Evolutionary conservation across 1,284 basidiomycete species (phyloP), one percentile per base, ranked within the genome.

Genomic region (Ganoderma lingzhi): DNA sequence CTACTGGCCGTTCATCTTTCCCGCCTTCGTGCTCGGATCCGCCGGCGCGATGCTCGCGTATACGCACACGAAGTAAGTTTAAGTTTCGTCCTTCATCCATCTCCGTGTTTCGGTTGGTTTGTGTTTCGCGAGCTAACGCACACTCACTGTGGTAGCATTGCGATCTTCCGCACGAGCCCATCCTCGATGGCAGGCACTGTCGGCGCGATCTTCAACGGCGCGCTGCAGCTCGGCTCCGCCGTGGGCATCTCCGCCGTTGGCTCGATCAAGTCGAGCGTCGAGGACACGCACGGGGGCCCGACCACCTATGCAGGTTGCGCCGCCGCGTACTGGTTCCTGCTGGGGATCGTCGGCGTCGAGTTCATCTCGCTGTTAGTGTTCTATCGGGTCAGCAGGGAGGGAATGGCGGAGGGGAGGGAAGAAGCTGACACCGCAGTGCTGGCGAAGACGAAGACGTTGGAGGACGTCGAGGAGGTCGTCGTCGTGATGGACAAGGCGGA

Each of bases 131-230:
- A 66, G 23, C 67, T 66, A 39, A 62, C 30, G 51, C 4, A 8
- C 35, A 45, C 48, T 28, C 23, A 0, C 5, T 17, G 8, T 55
- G 35, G 14, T 39, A 88, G 85, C 73, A 86, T 89, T 67, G 86
- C 86, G 14, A 82, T 88, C 55, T 84, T 89, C 78, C 82, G 81
- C 56, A 81, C 80, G 19, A 81, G 82, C 2, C 87, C 87, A 1
- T 67, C 84, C 3, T 78, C 80, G 19, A 84, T 86, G 77, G 82
- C 86, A 0, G 88, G 88, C 53, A 85, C 84, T 0, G 84, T 87
- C 2, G 86, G 87, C 19, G 88, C 88, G 2, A 84, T 89, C 41
- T 87, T 88, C 79, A 87, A 86, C 68, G 81, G 83, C 30, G 85
- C 85, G 12, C 81, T 88, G 0, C 86, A 89, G 76, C 79, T 86